Evolutionary conservation across 495 filamentous ascomycete species (phyloP), one percentile per base, ranked within the genome.

Genomic region (Chaetomidium leptoderma): DNA sequence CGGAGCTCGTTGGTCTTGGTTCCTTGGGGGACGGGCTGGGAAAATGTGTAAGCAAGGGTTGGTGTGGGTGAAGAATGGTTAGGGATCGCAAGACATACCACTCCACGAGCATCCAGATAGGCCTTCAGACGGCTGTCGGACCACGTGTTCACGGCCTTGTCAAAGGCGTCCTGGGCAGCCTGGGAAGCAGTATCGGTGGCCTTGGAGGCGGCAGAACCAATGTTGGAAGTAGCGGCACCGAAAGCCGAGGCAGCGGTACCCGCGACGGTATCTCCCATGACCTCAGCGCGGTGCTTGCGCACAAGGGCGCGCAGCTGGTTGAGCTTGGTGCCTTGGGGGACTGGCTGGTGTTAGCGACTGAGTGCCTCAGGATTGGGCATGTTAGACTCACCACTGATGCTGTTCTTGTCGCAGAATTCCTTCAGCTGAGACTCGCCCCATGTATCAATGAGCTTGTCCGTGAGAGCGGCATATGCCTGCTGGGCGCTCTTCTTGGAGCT

Each of bases 291-390:
- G 77, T 97, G 81, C 78, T 95, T 95, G 64, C 93, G 89, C 51
- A 91, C 90, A 47, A 97, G 83, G 47, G 93, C 91, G 45, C 93
- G 73, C 17, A 97, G 82, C 68, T 97, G 92, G 72, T 97, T 96
- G 78, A 76, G 78, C 66, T 75, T 91, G 61, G 87, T 92, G 27
- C 93, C 92, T 71, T 97, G 93, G 7, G 92, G 92, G 29, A 96
- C 87, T 74, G 14, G 81, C 81, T 88, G 78, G n/a, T 76, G 53
- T 46, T 47, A 47, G 43, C 77, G 60, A 91, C 16, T 8, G 2
- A 7, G n/a, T 2, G 6, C 3, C 21, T 21, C 0, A 30, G 2
- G 10, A n/a, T n/a, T n/a, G n/a, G 0, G n/a, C 23, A 5, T 36
- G 10, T 14, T 21, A 3, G 4, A 55, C 71, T 36, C 58, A 78